These are phyloP conservation scores for Daldinia childiae DNA, from an alignment of 495 filamentous ascomycete species.

Conservation along the genomic window DNA sequence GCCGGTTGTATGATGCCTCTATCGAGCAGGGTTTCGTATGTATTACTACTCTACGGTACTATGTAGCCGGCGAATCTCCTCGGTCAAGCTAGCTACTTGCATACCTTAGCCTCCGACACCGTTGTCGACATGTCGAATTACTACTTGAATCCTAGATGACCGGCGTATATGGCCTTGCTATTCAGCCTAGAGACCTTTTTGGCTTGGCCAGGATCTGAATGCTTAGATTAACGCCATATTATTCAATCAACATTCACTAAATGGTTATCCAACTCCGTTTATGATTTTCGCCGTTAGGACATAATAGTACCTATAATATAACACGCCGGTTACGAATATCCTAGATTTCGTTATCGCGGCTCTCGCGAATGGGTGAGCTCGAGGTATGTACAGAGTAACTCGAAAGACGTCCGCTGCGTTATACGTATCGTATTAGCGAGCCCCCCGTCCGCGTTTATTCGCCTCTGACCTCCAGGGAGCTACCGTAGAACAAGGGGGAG, in stretches of 20 bases:
- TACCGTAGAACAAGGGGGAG: constrained; percentile 32
- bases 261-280: constrained; percentile 15
- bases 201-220: constrained; percentile 18
- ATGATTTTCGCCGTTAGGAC: constrained; percentile 9
- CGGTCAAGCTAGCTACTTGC: constrained; percentile 34
- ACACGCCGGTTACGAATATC: constrained; percentile 15
- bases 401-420: constrained; percentile 21
- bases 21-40: constrained; percentile 30
- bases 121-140: constrained; percentile 22
- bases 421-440: constrained; percentile 25
- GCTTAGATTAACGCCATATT: constrained; percentile 27
- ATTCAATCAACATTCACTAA: constrained; percentile 14
- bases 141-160: constrained; percentile 34
- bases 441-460: constrained; percentile 18
- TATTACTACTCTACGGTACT: constrained; percentile 23
- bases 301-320: constrained; percentile 32
- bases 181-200: constrained; percentile 31
- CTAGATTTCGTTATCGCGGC: constrained; percentile 22
- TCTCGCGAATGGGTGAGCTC: constrained; percentile 19
- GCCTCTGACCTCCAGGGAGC: constrained; percentile 23
- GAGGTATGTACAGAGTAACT: constrained; percentile 36
- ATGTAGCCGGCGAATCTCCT: constrained; percentile 34
- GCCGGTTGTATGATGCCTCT: constrained; percentile 25
- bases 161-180: constrained; percentile 14
- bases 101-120: constrained; percentile 21